Evolutionary conservation across 2,329 filamentous ascomycete genomes (phyloP).

Genomic region (Phaeosphaeriaceae sp.): DNA sequence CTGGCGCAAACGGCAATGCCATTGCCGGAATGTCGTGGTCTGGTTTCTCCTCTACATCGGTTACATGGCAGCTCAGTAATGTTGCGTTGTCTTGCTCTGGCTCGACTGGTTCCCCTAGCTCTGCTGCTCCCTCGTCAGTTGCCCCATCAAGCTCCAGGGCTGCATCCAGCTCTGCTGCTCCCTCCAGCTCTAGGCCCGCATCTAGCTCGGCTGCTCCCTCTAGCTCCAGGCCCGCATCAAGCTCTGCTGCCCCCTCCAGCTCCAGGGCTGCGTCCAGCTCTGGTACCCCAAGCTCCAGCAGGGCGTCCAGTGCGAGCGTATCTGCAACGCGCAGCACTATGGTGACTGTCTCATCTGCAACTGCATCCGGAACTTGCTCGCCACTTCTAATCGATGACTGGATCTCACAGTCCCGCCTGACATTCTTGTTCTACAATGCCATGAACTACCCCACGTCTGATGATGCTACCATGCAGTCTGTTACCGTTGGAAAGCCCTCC

Average conservation of each 20-base stretch:
- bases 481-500: slow-evolving; percentile 57
- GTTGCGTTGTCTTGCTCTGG: slow-evolving; percentile 54
- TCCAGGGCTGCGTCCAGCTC: slow-evolving; percentile 3
- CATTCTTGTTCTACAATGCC: slow-evolving; percentile 67
- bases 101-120: slow-evolving; percentile 8
- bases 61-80: slow-evolving; percentile 58
- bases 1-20: slow-evolving; percentile 58
- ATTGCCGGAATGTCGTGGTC: slow-evolving; percentile 55
- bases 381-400: slow-evolving; percentile 64
- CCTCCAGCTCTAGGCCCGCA: slow-evolving; percentile 1
- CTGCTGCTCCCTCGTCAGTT: not conserved
- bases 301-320: not conserved
- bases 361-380: slow-evolving; percentile 48
- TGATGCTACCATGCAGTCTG: slow-evolving; percentile 63
- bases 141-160: slow-evolving; percentile 1
- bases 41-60: slow-evolving; percentile 46
- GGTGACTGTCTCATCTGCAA: slow-evolving; percentile 20
- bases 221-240: too few relatives aligned
- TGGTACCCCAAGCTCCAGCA: not conserved
- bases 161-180: slow-evolving; percentile 2
- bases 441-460: slow-evolving; percentile 62
- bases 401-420: slow-evolving; percentile 66
- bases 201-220: not conserved
- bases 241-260: not conserved
- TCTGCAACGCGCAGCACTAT: slow-evolving; percentile 21